These are phyloP conservation scores for Orbilia quercus DNA, from an alignment of 2,329 filamentous ascomycete genomes.

Conservation along the genomic window DNA sequence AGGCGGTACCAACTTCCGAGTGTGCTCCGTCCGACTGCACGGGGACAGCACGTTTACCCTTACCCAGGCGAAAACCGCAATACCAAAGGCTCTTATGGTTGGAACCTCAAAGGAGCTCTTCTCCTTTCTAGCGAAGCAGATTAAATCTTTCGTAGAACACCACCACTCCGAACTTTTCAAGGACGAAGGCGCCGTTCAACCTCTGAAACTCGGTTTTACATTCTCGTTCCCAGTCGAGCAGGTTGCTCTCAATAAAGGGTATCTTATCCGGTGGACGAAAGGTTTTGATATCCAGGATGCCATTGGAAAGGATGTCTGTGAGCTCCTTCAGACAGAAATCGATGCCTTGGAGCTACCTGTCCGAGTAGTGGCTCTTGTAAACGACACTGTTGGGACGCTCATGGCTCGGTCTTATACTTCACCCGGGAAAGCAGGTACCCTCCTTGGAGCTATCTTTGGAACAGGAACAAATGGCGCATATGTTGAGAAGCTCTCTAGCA, in stretches of 20 bases:
- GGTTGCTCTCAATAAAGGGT: constrained; percentile 92
- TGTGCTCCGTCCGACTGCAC: constrained; percentile 92
- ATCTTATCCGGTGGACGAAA: constrained; percentile 96
- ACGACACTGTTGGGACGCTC: constrained; percentile 95
- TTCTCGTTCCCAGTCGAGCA: constrained; percentile 98
- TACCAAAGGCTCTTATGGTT: constrained; percentile 89
- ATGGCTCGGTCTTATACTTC: constrained; percentile 98
- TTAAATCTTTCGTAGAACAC: constrained; percentile 84
- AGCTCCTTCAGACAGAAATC: constrained; percentile 86
- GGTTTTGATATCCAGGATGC: constrained; percentile 97
- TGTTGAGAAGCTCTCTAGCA: constrained; percentile 86
- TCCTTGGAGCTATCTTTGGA: constrained; percentile 96
- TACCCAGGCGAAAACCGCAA: constrained; percentile 89
- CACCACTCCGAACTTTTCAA: constrained; percentile 91
- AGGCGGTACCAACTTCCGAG: constrained; percentile 98
- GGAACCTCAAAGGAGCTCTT: constrained; percentile 89
- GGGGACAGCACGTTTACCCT: constrained; percentile 95
- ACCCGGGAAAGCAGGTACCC: constrained; percentile 82
- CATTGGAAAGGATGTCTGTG: constrained; percentile 92
- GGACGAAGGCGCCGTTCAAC: constrained; percentile 62
- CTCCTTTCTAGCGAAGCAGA: constrained; percentile 89
- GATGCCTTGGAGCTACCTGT: constrained; percentile 87
- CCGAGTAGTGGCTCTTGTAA: constrained; percentile 93
- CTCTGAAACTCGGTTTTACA: constrained; percentile 90
- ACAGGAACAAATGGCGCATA: constrained; percentile 98